phyloP scores from a whole-genome alignment of 2,329 filamentous ascomycete genomes.

The Aureobasidium sp. region DNA sequence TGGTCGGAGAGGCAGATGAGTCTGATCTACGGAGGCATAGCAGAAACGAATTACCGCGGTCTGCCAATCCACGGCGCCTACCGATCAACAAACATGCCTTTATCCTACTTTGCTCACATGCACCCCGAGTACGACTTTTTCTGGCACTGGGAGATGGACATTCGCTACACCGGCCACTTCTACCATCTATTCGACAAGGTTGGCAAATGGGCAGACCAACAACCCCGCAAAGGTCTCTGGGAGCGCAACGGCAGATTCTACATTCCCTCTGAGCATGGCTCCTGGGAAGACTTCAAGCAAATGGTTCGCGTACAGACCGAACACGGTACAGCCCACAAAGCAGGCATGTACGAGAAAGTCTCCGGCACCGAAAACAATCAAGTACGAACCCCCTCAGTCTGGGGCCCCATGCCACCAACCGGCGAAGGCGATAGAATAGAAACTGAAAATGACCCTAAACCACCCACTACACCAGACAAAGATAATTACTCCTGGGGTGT shows the following conservation, averaged over 20 bases:
- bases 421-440: constrained; percentile 40
- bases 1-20: constrained; percentile 48
- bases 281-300: constrained; percentile 62
- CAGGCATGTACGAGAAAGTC: constrained; percentile 34
- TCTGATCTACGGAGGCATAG: constrained; percentile 43
- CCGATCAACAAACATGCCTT: constrained; percentile 80
- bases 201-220: constrained; percentile 55
- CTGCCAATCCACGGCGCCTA: constrained; percentile 61
- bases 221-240: constrained; percentile 67
- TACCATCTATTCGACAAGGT: constrained; percentile 68
- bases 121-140: constrained; percentile 87
- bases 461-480: constrained; percentile 48
- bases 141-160: constrained; percentile 96
- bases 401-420: constrained; percentile 37
- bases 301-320: constrained; percentile 56
- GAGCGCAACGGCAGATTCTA: constrained; percentile 71
- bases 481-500: constrained; percentile 57
- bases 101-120: constrained; percentile 84
- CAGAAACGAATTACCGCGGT: constrained; percentile 44
- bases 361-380: constrained; percentile 28
- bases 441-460: constrained; percentile 41
- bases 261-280: constrained; percentile 60
- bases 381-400: constrained; percentile 34
- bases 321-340: constrained; percentile 39
- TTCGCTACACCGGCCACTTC: constrained; percentile 82